Evolutionary conservation across 345 rosid species (phyloP).

Genomic region (Chamaenerion angustifolium): DNA sequence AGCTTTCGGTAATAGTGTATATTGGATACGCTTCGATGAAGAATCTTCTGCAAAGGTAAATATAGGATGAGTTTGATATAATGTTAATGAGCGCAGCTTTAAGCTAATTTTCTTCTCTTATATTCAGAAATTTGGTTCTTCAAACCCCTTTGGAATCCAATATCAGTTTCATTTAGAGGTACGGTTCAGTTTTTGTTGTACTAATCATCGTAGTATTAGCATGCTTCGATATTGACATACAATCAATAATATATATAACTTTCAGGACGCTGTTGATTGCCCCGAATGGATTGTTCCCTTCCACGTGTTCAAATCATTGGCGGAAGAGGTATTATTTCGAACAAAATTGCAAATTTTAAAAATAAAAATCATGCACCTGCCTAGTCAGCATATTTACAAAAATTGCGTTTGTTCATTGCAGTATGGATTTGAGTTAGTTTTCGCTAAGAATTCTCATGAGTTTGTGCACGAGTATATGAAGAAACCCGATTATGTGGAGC

Average conservation of each 20-base stretch:
- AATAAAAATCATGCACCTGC: too few relatives aligned
- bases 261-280: slow-evolving; percentile 95
- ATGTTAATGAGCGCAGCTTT: neutral
- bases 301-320: slow-evolving; percentile 71
- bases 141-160: slow-evolving; percentile 70
- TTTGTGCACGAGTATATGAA: slow-evolving; percentile 78
- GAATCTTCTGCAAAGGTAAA: slow-evolving; percentile 66
- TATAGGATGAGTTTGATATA: neutral
- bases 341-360: too few relatives aligned
- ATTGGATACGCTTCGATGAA: slow-evolving; percentile 81
- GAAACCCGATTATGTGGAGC: slow-evolving; percentile 57
- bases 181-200: neutral
- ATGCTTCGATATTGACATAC: neutral
- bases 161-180: slow-evolving; percentile 95
- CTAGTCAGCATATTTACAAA: neutral
- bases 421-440: slow-evolving; percentile 79
- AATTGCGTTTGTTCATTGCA: slow-evolving; percentile 17
- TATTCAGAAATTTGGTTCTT: slow-evolving; percentile 68
- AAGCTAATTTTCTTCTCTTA: slow-evolving; percentile 12
- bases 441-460: slow-evolving; percentile 88
- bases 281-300: slow-evolving; percentile 99
- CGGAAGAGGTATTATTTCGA: slow-evolving; percentile 58
- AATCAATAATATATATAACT: slow-evolving; percentile 2
- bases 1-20: slow-evolving; percentile 66
- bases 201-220: neutral